Evolutionary conservation across 164 flowering plant genomes (phyloP).

Genomic region (Berberis vulgaris): DNA sequence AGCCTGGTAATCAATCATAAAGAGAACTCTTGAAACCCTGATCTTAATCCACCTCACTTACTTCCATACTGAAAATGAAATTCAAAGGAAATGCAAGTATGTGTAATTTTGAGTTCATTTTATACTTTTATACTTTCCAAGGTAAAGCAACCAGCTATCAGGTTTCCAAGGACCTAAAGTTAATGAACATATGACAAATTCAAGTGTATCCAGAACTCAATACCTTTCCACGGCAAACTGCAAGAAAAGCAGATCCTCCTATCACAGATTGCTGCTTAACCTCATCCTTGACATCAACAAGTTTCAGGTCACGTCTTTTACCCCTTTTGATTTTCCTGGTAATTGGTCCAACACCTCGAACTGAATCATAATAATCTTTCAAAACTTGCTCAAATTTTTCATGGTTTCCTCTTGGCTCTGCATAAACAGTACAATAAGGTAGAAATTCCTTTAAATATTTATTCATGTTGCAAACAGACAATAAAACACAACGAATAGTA

Average conservation of each 20-base stretch:
- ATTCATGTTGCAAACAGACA: not conserved
- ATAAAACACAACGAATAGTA: not conserved
- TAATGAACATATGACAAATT: no score
- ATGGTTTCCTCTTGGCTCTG: slow-evolving; percentile 88
- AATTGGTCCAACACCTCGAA: slow-evolving; percentile 26
- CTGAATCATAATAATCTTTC: slow-evolving; percentile 61
- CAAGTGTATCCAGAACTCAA: not conserved
- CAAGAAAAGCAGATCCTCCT: slow-evolving; percentile 84
- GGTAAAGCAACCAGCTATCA: not conserved
- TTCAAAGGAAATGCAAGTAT: no score
- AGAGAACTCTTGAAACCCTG: no score
- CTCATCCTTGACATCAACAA: slow-evolving; percentile 10
- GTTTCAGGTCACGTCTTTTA: slow-evolving; percentile 28
- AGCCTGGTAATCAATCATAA: no score
- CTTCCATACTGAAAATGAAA: no score
- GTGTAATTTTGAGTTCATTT: no score
- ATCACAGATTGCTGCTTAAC: slow-evolving; percentile 12
- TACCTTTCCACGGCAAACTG: slow-evolving; percentile 99
- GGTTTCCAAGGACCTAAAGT: not conserved
- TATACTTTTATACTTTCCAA: no score
- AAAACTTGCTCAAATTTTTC: slow-evolving; percentile 65
- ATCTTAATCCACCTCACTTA: no score
- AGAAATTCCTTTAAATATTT: not conserved
- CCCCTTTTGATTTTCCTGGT: slow-evolving; percentile 40
- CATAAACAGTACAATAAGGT: not conserved